Base-by-base conservation (phyloP, 2,329 filamentous ascomycete species). In the Chaetomium sp. region DNA sequence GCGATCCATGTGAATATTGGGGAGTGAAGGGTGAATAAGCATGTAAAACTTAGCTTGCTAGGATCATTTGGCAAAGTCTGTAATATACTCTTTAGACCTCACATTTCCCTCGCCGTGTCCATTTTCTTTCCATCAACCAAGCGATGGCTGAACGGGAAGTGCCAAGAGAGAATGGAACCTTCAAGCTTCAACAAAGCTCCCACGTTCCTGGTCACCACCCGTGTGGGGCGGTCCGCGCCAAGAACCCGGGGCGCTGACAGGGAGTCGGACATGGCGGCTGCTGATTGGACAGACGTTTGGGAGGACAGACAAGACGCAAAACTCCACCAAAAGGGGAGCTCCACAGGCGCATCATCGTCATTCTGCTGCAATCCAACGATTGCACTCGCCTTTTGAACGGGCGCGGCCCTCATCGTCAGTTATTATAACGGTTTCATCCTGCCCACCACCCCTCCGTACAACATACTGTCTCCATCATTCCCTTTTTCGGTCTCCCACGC, bases 1-100 rank as follows among this genome's bases (percentile, higher is more conserved):
- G 64, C 65, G 19, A 64, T 71, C 5, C 69, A 74, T 58, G 62
- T 71, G 40, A 71, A 71, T 56, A 69, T 71, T 69, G 56, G 60
- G 10, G 65, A 62, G 2, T 66, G 56, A 64, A 36, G 38, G 36
- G 12, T 3, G 9, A 35, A 14, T 11, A 5, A 14, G 37, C 7
- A 32, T 35, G 19, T 35, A 48, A 36, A 37, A 7, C 7, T 19
- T 9, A n/a, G 4, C 27, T 34, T 2, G 8, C 27, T 9, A 6
- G 10, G 12, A 19, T 8, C 33, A 48, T 14, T 37, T 8, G 2
- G 6, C 33, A 38, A 19, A 9, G 19, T 19, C 14, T 35, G 32
- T 42, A 35, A 35, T 8, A 7, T 6, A 4, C 3, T 6, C 3
- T 34, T 43, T 27, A 27, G 19, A 2, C 19, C 19, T 27, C 19